These are phyloP conservation scores for Zygosaccharomyces sapae DNA, from an alignment of 1,139 yeast genomes.

Conservation along the genomic window DNA sequence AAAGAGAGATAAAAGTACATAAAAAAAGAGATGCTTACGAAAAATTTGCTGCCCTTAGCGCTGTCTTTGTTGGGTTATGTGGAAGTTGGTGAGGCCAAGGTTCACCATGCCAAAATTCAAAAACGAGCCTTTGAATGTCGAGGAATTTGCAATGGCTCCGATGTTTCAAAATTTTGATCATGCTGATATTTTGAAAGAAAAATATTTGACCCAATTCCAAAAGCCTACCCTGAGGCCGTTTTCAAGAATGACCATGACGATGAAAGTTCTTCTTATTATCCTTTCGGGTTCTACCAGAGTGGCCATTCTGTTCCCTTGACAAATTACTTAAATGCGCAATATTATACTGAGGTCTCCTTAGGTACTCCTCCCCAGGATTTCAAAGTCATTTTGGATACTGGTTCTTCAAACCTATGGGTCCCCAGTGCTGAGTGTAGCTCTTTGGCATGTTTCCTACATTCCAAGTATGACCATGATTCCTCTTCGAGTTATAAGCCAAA, in stretches of 20 bases:
- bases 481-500: constrained; percentile 80
- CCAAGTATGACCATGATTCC: constrained; percentile 77
- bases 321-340: constrained; percentile 92
- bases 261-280: neutral
- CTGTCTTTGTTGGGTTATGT: constrained; percentile 45
- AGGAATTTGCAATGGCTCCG: constrained; percentile 54
- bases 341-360: constrained; percentile 78
- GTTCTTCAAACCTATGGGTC: constrained; percentile 95
- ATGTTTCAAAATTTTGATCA: constrained; percentile 49
- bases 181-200: constrained; percentile 64
- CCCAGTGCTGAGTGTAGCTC: constrained; percentile 87
- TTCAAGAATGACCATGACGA: constrained; percentile 23
- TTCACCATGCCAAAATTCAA: constrained; percentile 58
- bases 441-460: constrained; percentile 89
- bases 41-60: constrained; percentile 71
- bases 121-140: constrained; percentile 51
- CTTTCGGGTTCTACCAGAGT: constrained; percentile 16
- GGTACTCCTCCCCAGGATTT: constrained; percentile 93
- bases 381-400: constrained; percentile 90
- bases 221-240: constrained; percentile 40
- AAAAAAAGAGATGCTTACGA: constrained; percentile 42
- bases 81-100: constrained; percentile 52
- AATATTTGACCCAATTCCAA: constrained; percentile 59
- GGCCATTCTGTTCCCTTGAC: constrained; percentile 77
- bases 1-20: neutral